Conservation (phyloP, 2,329 filamentous ascomycete genomes). For the Apiospora rasikravindrae region DNA sequence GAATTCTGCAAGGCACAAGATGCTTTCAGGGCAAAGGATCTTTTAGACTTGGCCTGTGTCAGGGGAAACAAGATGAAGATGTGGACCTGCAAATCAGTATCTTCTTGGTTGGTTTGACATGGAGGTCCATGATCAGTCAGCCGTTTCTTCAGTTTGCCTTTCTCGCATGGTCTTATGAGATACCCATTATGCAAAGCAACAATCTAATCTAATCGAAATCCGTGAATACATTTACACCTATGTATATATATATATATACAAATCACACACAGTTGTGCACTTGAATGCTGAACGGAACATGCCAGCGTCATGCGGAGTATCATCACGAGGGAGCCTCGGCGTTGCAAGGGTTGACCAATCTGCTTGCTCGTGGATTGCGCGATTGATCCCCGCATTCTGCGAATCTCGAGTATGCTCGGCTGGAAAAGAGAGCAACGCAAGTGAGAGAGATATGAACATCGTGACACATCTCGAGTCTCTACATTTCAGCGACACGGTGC, state of each 20-base stretch:
- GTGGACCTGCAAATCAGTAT: neutral
- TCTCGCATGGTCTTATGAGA: neutral
- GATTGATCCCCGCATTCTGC: neutral
- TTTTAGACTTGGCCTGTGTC: neutral
- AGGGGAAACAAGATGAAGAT: neutral
- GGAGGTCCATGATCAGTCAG: neutral
- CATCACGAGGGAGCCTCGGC: neutral
- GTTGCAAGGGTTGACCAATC: constrained; percentile 8
- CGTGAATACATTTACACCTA: no score
- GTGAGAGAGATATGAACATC: neutral
- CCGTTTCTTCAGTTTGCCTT: neutral
- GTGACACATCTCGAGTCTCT: neutral
- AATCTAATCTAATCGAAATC: no score
- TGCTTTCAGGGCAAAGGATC: neutral
- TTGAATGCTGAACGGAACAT: neutral
- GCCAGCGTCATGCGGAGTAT: neutral
- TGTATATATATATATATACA: no score
- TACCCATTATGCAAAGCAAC: neutral
- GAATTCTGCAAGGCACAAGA: constrained; percentile 1
- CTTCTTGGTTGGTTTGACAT: neutral
- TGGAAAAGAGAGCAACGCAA: neutral
- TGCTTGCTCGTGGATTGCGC: constrained; percentile 7
- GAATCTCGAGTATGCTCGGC: neutral
- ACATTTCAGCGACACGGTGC: neutral
- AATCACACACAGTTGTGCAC: neutral